These are phyloP conservation scores for Arabidopsis hybrid DNA, from an alignment of 441 rosid species.

Conservation along the genomic window DNA sequence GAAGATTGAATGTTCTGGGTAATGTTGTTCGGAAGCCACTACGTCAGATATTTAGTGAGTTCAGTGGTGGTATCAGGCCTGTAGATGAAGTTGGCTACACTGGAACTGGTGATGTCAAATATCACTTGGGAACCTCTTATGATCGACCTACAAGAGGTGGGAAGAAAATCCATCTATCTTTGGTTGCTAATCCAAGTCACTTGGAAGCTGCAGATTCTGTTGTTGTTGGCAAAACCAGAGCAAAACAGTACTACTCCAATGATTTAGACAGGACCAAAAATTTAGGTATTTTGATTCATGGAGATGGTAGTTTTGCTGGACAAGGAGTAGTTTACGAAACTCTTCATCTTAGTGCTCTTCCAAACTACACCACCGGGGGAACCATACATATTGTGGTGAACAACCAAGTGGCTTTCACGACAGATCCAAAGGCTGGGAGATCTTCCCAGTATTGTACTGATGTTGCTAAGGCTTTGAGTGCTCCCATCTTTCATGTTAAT, in stretches of 20 bases:
- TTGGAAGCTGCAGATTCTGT: conserved; percentile 98
- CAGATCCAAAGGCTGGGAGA: conserved; percentile 93
- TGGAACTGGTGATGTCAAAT: conserved; percentile 98
- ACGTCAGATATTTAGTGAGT: conserved; percentile 93
- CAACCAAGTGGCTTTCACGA: conserved; percentile 98
- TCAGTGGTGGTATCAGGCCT: conserved; percentile 86
- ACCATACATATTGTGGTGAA: conserved; percentile 97
- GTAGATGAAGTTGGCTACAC: conserved; percentile 97
- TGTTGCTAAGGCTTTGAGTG: conserved; percentile 96
- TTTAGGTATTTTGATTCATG: conserved; percentile 91
- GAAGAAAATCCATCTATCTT: conserved; percentile 88
- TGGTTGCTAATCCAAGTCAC: conserved; percentile 99
- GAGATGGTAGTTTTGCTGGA: conserved; percentile 99
- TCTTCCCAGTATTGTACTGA: conserved; percentile 98
- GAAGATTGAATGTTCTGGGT: conserved; percentile 93
- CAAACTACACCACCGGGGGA: conserved; percentile 94
- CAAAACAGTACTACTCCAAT: conserved; percentile 88
- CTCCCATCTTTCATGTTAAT: conserved; percentile 93
- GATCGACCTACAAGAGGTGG: conserved; percentile 98
- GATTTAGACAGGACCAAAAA: conserved; percentile 84
- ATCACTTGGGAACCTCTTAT: conserved; percentile 95
- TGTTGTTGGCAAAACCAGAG: conserved; percentile 98
- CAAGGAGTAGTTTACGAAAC: conserved; percentile 99
- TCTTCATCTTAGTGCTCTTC: conserved; percentile 95
- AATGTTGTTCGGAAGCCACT: conserved; percentile 96